Percentiles rank a stretch among this genome's conserved stretches.
Conservation (phyloP, 371 early-diverging fungal genomes). For the Mortierella sp. region DNA sequence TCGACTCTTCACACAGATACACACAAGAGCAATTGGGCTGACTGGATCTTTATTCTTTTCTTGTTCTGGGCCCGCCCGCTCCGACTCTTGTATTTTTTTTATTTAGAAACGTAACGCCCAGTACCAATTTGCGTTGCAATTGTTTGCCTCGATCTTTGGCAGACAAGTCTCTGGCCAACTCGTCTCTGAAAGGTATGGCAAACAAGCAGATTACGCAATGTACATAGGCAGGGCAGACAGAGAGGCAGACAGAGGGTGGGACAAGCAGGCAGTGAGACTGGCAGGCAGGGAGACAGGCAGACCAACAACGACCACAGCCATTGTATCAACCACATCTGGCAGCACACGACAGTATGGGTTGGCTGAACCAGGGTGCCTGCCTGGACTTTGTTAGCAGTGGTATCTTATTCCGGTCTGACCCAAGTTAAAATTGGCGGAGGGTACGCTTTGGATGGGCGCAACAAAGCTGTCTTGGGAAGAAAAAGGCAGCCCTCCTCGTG, state of each 20-base stretch:
- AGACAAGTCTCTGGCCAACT: conserved; percentile 53
- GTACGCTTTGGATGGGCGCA: background rate
- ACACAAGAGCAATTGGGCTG: conserved; percentile 1
- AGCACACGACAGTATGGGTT: background rate
- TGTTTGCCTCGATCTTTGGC: conserved; percentile 54
- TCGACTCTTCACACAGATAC: background rate
- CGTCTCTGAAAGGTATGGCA: conserved; percentile 44
- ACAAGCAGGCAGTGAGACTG: too few relatives aligned
- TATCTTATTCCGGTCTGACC: conserved; percentile 2
- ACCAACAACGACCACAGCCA: background rate
- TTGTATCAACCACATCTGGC: background rate
- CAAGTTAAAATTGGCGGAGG: background rate
- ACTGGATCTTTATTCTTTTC: background rate
- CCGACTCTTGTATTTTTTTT: background rate
- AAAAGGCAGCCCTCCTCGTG: background rate
- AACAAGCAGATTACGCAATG: background rate
- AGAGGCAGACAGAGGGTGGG: background rate
- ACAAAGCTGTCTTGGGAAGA: background rate
- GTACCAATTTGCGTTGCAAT: conserved; percentile 42
- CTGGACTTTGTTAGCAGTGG: background rate
- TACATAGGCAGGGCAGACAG: background rate
- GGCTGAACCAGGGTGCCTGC: background rate
- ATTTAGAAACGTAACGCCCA: conserved; percentile 34
- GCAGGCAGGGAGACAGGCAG: background rate
- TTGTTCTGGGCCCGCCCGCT: background rate